Conservation (phyloP, 2,329 filamentous ascomycete species). For the Colletotrichum zoysiae region DNA sequence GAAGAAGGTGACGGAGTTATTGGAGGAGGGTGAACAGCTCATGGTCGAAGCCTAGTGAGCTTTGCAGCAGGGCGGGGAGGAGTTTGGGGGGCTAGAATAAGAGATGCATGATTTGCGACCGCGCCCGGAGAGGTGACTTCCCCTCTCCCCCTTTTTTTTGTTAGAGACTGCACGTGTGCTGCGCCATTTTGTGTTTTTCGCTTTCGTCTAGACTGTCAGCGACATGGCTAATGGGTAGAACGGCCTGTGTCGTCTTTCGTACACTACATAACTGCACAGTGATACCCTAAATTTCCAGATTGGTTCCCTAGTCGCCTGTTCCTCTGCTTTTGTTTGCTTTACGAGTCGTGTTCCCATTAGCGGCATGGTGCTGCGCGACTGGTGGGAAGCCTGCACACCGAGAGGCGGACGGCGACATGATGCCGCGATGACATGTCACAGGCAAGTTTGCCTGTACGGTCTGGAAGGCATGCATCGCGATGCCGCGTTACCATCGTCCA, state of each 20-base stretch:
- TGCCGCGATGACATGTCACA: background rate
- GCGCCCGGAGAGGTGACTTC: background rate
- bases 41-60: constrained; percentile 71
- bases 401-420: background rate
- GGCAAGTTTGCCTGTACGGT: background rate
- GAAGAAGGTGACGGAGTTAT: constrained; percentile 84
- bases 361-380: constrained; percentile 29
- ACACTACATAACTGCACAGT: constrained; percentile 15
- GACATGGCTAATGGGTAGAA: background rate
- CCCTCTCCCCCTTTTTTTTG: background rate
- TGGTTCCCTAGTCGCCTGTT: background rate
- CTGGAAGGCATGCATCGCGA: background rate
- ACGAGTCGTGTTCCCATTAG: background rate
- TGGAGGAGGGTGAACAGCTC: constrained; percentile 95
- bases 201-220: background rate
- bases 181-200: background rate
- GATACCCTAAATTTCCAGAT: constrained; percentile 13
- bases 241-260: background rate
- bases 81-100: background rate
- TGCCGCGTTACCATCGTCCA: background rate
- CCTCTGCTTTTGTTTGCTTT: background rate
- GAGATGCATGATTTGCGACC: background rate
- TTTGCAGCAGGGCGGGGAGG: background rate
- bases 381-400: background rate
- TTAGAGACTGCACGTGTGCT: background rate